Base-by-base conservation (phyloP, 202 grass and related monocot species). In the Bolboschoenoplectus hybrid region DNA sequence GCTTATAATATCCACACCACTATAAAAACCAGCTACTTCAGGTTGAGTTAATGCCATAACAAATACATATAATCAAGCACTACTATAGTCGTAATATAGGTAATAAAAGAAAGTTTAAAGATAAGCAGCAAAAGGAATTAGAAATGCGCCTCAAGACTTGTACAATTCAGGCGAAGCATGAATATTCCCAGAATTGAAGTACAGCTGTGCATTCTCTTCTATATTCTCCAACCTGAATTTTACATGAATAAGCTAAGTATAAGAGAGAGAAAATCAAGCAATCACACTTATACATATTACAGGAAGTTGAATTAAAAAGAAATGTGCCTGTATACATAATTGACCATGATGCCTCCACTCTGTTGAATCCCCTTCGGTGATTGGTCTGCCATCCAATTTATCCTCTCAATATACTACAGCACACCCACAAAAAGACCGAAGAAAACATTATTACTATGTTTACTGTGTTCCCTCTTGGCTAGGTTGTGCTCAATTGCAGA, bases 281-380 rank as follows among this genome's bases (percentile, higher is more conserved):
- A 79, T 56, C 0, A 39, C 68, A 85, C 79, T 74, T 39, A 49
- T 71, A 75, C 60, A 75, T 9, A 34, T 1, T 57, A 80, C 55
- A 81, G 50, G 12, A 68, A 3, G 53, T 11, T 66, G 14, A 78
- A 16, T 83, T 85, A 36, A 63, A 45, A 19, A 68, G 63, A 41
- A 74, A 9, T 34, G 17, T 94, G 94, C 93, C 87, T 91, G 85
- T 94, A 98, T 75, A 95, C 82, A 89, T 95, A 98, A 94, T 98
- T 98, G 53, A 98, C 93, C 96, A 98, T 95, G 90, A 92, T 94
- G 77, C 96, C 93, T 78, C 89, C 96, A 80, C 96, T 98, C 92
- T 98, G 96, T 49, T 95, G 77, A 87, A 95, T 94, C 26, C 96
- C 96, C 82, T 98, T 98, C 69, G 92, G 90, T 55, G 96, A 98